Evolutionary conservation across 495 filamentous ascomycete genomes (phyloP).

Genomic region (Annulohypoxylon stygium): DNA sequence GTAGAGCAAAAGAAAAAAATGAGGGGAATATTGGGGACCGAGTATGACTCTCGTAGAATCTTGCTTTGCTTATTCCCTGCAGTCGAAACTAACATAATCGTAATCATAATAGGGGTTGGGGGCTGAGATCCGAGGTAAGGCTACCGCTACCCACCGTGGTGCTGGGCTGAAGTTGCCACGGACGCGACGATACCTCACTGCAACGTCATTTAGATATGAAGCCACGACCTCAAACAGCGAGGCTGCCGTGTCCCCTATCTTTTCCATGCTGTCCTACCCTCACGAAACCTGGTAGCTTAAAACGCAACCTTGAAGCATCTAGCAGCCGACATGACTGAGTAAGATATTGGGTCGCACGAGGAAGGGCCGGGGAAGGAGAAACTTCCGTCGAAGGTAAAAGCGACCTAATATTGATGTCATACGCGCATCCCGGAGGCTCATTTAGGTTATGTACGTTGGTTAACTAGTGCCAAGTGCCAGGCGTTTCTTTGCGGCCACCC

Average conservation of each 20-base stretch:
- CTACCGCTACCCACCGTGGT: not conserved
- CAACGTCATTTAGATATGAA: conserved; percentile 1
- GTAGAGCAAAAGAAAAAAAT: not conserved
- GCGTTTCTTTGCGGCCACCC: not conserved
- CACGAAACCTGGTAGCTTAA: conserved; percentile 28
- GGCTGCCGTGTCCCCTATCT: conserved; percentile 15
- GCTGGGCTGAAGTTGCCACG: not conserved
- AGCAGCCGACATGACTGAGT: conserved; percentile 1
- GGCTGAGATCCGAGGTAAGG: not conserved
- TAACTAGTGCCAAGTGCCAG: not conserved
- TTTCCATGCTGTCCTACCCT: conserved; percentile 26
- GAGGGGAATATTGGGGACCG: conserved; percentile 1
- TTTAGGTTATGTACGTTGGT: not conserved
- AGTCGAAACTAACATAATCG: not conserved
- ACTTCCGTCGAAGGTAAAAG: conserved; percentile 9
- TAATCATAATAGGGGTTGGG: conserved; percentile 2
- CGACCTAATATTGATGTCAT: conserved; percentile 12
- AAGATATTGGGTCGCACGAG: conserved; percentile 4
- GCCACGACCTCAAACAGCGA: not conserved
- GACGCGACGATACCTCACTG: not conserved
- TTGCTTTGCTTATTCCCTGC: not conserved
- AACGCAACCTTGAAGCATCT: conserved; percentile 2
- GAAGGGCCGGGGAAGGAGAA: conserved; percentile 13
- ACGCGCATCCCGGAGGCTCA: conserved; percentile 13
- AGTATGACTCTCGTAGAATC: not conserved